Conservation (phyloP, 148 eudicot species). For the Vaccinium darrowii region DNA sequence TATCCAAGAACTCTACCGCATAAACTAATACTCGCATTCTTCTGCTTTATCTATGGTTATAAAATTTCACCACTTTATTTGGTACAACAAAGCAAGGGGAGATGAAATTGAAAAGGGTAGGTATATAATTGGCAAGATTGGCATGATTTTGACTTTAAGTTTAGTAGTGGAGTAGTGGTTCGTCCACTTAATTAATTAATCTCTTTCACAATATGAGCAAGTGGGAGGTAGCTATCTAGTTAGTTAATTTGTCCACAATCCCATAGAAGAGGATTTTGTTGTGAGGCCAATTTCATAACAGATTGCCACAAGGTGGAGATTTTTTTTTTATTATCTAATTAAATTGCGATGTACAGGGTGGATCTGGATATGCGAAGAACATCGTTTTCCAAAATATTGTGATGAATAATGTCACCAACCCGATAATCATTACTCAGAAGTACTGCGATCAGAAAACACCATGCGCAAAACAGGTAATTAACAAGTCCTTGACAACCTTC, state of each 20-base stretch:
- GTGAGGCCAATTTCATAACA: not conserved
- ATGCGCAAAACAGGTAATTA: conserved; percentile 53
- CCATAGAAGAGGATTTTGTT: not conserved
- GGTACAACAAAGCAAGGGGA: not conserved
- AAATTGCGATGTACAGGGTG: conserved; percentile 51
- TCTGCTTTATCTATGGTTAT: not conserved
- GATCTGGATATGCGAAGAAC: conserved; percentile 69
- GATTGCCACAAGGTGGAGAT: not conserved
- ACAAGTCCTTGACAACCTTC: not conserved
- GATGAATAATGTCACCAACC: conserved; percentile 70
- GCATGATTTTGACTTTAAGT: not conserved
- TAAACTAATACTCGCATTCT: not conserved
- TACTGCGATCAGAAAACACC: conserved; percentile 65
- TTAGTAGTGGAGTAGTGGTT: not conserved
- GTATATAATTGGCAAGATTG: not conserved
- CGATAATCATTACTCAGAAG: conserved; percentile 77
- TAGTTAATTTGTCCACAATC: not conserved
- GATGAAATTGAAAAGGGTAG: not conserved
- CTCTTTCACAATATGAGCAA: not conserved
- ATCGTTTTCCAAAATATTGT: conserved; percentile 61
- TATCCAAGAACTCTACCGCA: too few species aligned
- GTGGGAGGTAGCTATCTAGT: not conserved
- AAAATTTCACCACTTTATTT: not conserved
- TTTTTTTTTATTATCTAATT: not conserved
- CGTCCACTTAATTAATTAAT: not conserved